Conservation (phyloP, 2,329 filamentous ascomycete genomes). For the Aurifilum marmelostoma region DNA sequence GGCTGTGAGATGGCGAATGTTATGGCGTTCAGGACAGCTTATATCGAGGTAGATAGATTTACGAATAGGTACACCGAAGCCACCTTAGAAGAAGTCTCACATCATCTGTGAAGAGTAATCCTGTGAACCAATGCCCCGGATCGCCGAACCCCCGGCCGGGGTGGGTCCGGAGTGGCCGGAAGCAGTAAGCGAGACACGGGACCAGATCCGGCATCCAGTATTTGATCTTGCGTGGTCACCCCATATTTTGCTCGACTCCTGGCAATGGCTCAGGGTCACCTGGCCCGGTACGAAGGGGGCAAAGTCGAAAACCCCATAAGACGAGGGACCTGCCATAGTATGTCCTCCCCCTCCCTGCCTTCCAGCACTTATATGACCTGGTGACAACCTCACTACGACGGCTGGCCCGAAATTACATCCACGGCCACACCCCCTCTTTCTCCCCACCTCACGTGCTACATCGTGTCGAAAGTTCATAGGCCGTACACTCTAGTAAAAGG, state of each 20-base stretch:
- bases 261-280: background rate
- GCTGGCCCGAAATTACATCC: background rate
- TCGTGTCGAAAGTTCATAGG: background rate
- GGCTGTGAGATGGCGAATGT: background rate
- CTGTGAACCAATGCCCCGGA: background rate
- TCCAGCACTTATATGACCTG: background rate
- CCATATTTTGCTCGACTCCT: background rate
- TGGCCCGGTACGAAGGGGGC: background rate
- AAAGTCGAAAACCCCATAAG: background rate
- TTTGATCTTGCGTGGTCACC: background rate
- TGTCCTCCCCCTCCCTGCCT: background rate
- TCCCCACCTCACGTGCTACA: slow-evolving; percentile 5
- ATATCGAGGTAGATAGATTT: background rate
- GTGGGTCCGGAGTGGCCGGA: background rate
- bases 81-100: background rate
- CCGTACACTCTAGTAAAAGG: background rate
- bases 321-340: background rate
- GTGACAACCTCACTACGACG: background rate
- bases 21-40: background rate
- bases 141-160: background rate
- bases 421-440: background rate
- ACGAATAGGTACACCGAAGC: background rate
- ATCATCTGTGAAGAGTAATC: background rate
- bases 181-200: slow-evolving; percentile 1
- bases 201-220: background rate